phyloP scores from a whole-genome alignment of 2,329 filamentous ascomycete species.

The Cladosporium colombiae region DNA sequence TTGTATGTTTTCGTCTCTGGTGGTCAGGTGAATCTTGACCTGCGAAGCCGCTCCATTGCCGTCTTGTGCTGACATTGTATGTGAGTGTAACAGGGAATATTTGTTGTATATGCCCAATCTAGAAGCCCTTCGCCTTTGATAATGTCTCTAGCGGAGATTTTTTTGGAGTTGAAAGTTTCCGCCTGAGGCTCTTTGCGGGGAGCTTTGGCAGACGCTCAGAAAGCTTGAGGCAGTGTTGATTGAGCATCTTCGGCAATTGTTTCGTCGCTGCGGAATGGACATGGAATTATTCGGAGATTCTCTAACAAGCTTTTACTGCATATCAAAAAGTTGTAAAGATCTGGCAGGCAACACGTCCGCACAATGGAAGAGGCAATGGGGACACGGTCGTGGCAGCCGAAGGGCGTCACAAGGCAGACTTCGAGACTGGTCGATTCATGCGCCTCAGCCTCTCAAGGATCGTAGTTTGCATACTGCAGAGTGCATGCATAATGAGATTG shows the following conservation, averaged over 20 bases:
- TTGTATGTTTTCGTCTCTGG: slow-evolving; percentile 54
- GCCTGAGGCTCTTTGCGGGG: slow-evolving; percentile 5
- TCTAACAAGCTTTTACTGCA: not conserved
- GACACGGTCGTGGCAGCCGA: not conserved
- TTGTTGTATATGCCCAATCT: not conserved
- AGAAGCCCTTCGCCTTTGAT: slow-evolving; percentile 11
- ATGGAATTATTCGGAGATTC: not conserved
- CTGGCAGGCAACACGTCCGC: not conserved
- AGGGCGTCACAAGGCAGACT: not conserved
- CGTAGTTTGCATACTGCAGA: not conserved
- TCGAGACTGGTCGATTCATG: not conserved
- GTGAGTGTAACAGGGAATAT: not conserved
- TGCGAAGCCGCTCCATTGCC: slow-evolving; percentile 36
- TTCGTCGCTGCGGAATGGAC: not conserved
- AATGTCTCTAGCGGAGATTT: slow-evolving; percentile 12
- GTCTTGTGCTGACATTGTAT: slow-evolving; percentile 6
- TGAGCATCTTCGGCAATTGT: not conserved
- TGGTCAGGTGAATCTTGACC: slow-evolving; percentile 57
- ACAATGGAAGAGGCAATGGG: not conserved
- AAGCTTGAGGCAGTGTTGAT: not conserved
- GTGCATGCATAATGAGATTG: not conserved
- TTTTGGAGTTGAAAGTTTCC: slow-evolving; percentile 13
- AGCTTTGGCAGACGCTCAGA: not conserved
- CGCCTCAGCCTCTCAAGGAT: not conserved
- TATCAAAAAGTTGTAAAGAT: not conserved